Conservation (phyloP, 1,139 yeast genomes). For the Nematodospora anomalae region DNA sequence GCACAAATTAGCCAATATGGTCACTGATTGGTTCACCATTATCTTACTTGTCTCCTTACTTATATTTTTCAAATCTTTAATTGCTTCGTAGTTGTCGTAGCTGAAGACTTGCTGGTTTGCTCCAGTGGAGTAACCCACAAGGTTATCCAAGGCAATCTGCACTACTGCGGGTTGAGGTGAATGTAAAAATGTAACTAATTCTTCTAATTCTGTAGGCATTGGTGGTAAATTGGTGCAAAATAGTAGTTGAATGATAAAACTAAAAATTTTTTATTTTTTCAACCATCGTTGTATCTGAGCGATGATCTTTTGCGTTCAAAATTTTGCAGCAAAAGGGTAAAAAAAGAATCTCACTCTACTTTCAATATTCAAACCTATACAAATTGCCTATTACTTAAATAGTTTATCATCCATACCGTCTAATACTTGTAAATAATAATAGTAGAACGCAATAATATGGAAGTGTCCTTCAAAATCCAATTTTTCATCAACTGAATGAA, state of each 20-base stretch:
- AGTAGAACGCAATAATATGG: slow-evolving; percentile 33
- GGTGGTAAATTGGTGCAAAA: not conserved
- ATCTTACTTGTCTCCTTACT: slow-evolving; percentile 50
- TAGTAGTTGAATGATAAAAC: slow-evolving; percentile 10
- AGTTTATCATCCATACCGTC: slow-evolving; percentile 22
- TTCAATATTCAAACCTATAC: no score
- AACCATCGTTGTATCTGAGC: not conserved
- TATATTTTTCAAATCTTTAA: slow-evolving; percentile 67
- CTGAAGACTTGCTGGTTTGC: slow-evolving; percentile 66
- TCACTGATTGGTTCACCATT: slow-evolving; percentile 65
- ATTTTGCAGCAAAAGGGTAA: slow-evolving; percentile 37
- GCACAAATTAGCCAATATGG: slow-evolving; percentile 81
- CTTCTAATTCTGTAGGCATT: slow-evolving; percentile 67
- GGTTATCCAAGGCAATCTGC: slow-evolving; percentile 80
- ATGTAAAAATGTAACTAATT: slow-evolving; percentile 79
- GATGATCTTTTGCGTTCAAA: slow-evolving; percentile 9
- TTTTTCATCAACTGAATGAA: slow-evolving; percentile 39
- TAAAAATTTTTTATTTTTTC: slow-evolving; percentile 10
- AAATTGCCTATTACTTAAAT: slow-evolving; percentile 3
- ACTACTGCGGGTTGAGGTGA: slow-evolving; percentile 80
- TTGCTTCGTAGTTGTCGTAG: slow-evolving; percentile 68
- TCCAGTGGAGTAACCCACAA: slow-evolving; percentile 80
- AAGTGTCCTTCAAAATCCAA: slow-evolving; percentile 28
- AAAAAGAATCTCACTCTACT: no score
- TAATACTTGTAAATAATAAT: slow-evolving; percentile 38